These are phyloP conservation scores for Linnemannia schmuckeri DNA, from an alignment of 192 early-diverging fungal species.

Conservation along the genomic window DNA sequence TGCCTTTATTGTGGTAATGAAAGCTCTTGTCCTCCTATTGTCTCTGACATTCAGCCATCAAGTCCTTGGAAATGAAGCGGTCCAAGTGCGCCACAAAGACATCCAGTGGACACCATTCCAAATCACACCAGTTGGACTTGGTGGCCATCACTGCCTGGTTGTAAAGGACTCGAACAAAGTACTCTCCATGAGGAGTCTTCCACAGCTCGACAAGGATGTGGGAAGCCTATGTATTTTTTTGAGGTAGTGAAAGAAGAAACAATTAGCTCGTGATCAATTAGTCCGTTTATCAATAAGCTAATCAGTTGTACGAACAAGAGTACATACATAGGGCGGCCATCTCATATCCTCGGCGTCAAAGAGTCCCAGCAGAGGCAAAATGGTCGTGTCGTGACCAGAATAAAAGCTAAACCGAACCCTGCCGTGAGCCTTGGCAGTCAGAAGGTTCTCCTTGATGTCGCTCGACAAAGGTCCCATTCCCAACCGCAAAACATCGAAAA, in stretches of 20 bases:
- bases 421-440: slow-evolving; percentile 20
- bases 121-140: slow-evolving; percentile 36
- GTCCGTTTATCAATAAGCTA: neutral
- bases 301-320: neutral
- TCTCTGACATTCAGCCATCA: slow-evolving; percentile 11
- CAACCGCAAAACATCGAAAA: slow-evolving; percentile 37
- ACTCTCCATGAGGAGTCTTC: slow-evolving; percentile 14
- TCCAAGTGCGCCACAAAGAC: slow-evolving; percentile 33
- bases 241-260: neutral
- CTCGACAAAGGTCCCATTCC: slow-evolving; percentile 41
- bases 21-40: neutral
- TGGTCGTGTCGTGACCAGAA: slow-evolving; percentile 49
- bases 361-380: slow-evolving; percentile 39
- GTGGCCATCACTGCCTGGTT: slow-evolving; percentile 25
- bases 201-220: slow-evolving; percentile 39
- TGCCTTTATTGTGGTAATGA: too few species aligned
- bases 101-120: slow-evolving; percentile 46
- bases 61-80: slow-evolving; percentile 24
- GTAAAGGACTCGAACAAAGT: slow-evolving; percentile 48
- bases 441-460: slow-evolving; percentile 40
- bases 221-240: slow-evolving; percentile 23
- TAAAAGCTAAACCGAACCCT: slow-evolving; percentile 28
- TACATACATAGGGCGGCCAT: slow-evolving; percentile 53
- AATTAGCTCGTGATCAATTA: neutral
- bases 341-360: slow-evolving; percentile 29